Conservation (phyloP, 1,284 basidiomycete species). For the Leucoagaricus sp. region DNA sequence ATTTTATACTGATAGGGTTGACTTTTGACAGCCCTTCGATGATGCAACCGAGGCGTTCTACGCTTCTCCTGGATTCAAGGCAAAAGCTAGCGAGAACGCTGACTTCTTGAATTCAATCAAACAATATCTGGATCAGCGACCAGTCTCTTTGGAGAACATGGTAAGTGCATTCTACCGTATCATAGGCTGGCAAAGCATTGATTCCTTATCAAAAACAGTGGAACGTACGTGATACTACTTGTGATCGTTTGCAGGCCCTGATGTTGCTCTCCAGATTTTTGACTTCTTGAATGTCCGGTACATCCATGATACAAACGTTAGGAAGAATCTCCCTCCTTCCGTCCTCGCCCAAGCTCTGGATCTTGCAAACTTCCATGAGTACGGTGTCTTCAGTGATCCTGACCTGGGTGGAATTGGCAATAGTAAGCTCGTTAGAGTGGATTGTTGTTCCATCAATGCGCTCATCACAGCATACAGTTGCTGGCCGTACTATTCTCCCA, state of each 20-base stretch:
- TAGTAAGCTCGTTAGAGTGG: slow-evolving; percentile 55
- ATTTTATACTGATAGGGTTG: neutral
- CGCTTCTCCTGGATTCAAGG: slow-evolving; percentile 53
- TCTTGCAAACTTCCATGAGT: slow-evolving; percentile 78
- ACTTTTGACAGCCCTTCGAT: slow-evolving; percentile 47
- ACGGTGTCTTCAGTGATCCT: slow-evolving; percentile 65
- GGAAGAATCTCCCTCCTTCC: slow-evolving; percentile 50
- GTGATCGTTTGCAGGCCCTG: neutral
- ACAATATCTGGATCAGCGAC: slow-evolving; percentile 58
- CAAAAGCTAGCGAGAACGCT: slow-evolving; percentile 47
- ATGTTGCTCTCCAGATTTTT: slow-evolving; percentile 49
- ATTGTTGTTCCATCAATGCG: neutral
- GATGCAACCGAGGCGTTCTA: slow-evolving; percentile 53
- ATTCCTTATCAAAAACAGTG: slow-evolving; percentile 39
- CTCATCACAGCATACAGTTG: slow-evolving; percentile 47
- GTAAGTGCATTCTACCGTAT: slow-evolving; percentile 43
- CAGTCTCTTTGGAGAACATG: slow-evolving; percentile 64
- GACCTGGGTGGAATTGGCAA: slow-evolving; percentile 67
- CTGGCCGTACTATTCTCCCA: slow-evolving; percentile 67
- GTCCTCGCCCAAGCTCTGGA: slow-evolving; percentile 60
- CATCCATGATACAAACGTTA: slow-evolving; percentile 69
- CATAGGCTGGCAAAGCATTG: neutral
- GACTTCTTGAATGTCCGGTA: slow-evolving; percentile 76
- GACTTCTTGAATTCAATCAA: slow-evolving; percentile 58
- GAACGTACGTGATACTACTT: slow-evolving; percentile 47